Evolutionary conservation across 73 alveolate genomes (phyloP), one percentile per base, ranked within the genome.

Genomic region (Paramecium caudatum): DNA sequence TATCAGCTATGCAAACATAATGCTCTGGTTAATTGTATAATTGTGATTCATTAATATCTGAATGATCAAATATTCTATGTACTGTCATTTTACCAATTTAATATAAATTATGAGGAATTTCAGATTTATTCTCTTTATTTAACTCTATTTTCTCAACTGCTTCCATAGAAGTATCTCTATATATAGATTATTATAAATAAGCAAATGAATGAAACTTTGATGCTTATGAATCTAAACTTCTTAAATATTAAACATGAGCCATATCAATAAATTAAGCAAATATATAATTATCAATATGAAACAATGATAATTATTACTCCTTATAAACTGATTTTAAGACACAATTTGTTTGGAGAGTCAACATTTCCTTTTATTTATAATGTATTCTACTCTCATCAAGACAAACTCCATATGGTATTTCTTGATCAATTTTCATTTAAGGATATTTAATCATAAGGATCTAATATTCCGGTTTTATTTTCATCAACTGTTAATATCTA

Each of bases 11-110:
- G n/a, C 62, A 37, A 7, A 74, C 21, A 17, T 10, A 74, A 74
- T 74, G 88, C 19, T 36, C 39, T 19, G 88, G 88, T 19, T 19
- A 6, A 74, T 74, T 74, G 43, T 74, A 74, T 4, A 74, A 25
- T 39, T 36, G 43, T 10, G 80, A 23, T 55, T 55, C 80, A 55
- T 55, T 55, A 23, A 55, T 55, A 27, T 36, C 43, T 34, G 15
- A 16, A 21, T 41, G 69, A 37, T 74, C 43, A 19, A 74, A 74
- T 43, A 74, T 34, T 36, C 68, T 5, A 36, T 74, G 36, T 4
- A 74, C 62, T 7, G 43, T 45, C 39, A 27, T 27, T 43, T 74
- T 43, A 0, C 88, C 88, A 27, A 74, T 74, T 15, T 21, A 25
- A 30, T 34, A 32, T 7, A 16, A 9, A 10, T 36, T 68, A 25